phyloP scores from a whole-genome alignment of 169 alveolate genomes.

The Babesia ovata region DNA sequence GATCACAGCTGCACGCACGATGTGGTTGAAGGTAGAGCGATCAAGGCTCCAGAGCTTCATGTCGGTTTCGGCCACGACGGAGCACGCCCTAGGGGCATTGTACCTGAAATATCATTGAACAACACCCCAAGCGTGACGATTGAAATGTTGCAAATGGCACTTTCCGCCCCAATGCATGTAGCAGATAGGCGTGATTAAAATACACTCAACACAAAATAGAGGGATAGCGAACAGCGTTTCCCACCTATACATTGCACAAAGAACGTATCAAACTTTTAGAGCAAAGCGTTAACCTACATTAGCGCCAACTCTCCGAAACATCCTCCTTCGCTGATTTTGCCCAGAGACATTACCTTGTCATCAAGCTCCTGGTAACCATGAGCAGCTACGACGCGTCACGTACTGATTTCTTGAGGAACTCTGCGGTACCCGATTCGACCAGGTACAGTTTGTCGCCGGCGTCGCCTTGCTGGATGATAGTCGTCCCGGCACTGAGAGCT shows the following conservation, averaged over 20 bases:
- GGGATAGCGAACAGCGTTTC: neutral
- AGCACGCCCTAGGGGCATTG: conserved; percentile 95
- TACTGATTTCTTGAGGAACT: conserved; percentile 76
- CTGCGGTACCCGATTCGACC: conserved; percentile 90
- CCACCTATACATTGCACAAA: neutral
- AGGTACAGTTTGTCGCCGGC: conserved; percentile 91
- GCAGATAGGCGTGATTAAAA: neutral
- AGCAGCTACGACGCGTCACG: neutral
- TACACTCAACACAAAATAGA: neutral
- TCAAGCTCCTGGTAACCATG: conserved; percentile 68
- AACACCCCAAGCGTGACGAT: too few relatives aligned
- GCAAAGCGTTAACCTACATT: conserved; percentile 50
- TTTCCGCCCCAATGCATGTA: neutral
- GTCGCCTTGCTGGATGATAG: conserved; percentile 93
- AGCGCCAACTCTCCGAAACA: conserved; percentile 96
- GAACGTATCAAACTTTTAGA: too few relatives aligned
- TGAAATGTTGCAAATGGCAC: neutral
- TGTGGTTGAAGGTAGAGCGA: conserved; percentile 92
- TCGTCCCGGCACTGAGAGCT: conserved; percentile 51
- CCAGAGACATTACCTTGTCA: conserved; percentile 69
- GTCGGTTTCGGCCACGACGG: conserved; percentile 89
- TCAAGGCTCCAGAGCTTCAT: conserved; percentile 90
- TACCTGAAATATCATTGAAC: conserved; percentile 62
- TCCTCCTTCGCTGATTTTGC: conserved; percentile 88
- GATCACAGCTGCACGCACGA: conserved; percentile 92